Percentiles rank a stretch among this genome's conserved stretches.
Evolutionary conservation across 176 grass and related monocot genomes (phyloP).

Genomic region (Carex cristatella): DNA sequence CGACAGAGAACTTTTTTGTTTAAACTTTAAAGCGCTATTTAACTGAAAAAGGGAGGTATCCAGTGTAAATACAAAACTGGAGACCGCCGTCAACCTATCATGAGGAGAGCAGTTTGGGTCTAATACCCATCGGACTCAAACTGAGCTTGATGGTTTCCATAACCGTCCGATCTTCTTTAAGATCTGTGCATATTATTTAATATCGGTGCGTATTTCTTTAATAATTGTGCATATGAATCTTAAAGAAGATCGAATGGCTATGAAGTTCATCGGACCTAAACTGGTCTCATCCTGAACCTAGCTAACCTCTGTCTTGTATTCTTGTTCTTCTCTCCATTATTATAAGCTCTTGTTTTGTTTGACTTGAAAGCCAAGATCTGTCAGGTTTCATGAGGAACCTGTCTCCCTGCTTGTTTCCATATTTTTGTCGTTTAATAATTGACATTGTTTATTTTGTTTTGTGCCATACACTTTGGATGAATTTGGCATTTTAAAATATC

Average conservation of each 20-base stretch:
- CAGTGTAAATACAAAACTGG: not conserved
- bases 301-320: not conserved
- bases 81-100: not conserved
- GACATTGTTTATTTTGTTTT: not conserved
- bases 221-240: too few relatives aligned
- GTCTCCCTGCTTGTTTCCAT: not conserved
- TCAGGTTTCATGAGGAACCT: not conserved
- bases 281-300: too few relatives aligned
- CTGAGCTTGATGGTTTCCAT: too few relatives aligned
- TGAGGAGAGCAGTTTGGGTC: too few relatives aligned
- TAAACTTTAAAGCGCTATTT: not conserved
- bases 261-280: too few relatives aligned
- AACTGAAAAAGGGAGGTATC: not conserved
- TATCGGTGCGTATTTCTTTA: too few relatives aligned
- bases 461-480: not conserved
- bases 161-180: too few relatives aligned
- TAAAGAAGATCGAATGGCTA: too few relatives aligned
- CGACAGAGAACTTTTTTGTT: not conserved
- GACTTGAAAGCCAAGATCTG: constrained; percentile 9
- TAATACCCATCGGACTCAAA: too few relatives aligned
- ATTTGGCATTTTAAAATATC: not conserved
- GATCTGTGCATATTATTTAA: too few relatives aligned
- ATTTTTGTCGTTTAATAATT: not conserved
- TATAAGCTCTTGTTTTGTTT: not conserved
- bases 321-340: not conserved